Base-by-base conservation (phyloP, 495 filamentous ascomycete species). In the Trichoderma gamsii region DNA sequence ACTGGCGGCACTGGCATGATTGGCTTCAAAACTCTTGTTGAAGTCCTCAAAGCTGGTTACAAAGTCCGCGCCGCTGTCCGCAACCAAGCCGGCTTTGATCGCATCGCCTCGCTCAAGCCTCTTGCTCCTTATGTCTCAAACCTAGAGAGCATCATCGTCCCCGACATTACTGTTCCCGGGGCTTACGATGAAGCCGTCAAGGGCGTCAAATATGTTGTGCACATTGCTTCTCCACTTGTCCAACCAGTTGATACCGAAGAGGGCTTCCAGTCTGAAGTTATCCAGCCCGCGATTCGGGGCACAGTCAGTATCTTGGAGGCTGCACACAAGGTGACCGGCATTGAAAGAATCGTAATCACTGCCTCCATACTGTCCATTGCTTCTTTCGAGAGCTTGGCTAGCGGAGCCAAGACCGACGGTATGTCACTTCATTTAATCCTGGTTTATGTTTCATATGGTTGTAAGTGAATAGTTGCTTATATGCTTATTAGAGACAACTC, bases 261-360 rank as follows among this genome's bases (percentile, higher is more conserved):
- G 25, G 56, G 2, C 13, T 61, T 12, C 13, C 23, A 61, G 13
- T 13, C 25, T 5, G 12, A 61, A 23, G 27, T 92, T 71, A 75
- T 94, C 51, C 87, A 90, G 65, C 88, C 89, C 3, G 89, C 89
- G 0, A 83, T 92, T 70, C 87, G 85, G 69, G 91, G 92, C 59
- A 96, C 92, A 9, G 86, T 87, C 8, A 87, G 88, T 49, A 85
- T 95, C 49, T 76, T 96, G 64, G 86, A 89, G 66, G 86, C 89
- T 0, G 85, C 92, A 70, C 81, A 85, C 66, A 78, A 79, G 70
- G 88, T 83, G 3, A 88, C 86, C 13, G 71, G 71, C 18, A 75
- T 96, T 52, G 90, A 90, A 73, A 80, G 87, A 38, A 87, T 95
- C 6, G 87, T 79, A 41, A 76, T 82, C 68, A 83, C 82, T 23